Conservation (phyloP, 1,284 basidiomycete genomes). For the Golubevia pallescens region DNA sequence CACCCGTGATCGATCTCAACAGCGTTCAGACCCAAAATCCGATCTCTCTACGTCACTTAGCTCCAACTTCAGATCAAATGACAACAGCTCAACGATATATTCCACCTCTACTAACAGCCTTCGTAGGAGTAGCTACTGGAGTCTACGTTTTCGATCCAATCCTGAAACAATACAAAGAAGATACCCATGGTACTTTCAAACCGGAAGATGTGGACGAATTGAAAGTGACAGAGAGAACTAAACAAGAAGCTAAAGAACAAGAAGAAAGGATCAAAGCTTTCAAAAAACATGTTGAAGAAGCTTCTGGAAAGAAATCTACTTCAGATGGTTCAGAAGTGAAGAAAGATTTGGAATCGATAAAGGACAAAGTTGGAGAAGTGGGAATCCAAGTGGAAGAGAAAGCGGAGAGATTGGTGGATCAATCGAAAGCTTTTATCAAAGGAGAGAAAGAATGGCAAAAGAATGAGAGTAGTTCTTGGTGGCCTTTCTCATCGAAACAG, state of each 20-base stretch:
- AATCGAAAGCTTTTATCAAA: too few relatives aligned
- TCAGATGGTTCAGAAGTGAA: neutral
- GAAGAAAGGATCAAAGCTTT: neutral
- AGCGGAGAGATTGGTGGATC: neutral
- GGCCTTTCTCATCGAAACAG: too few relatives aligned
- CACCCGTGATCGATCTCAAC: too few relatives aligned
- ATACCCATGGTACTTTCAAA: neutral
- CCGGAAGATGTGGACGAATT: neutral
- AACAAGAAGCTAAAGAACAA: conserved; percentile 4
- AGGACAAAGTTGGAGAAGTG: neutral
- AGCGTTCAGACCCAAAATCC: too few relatives aligned
- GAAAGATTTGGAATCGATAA: neutral
- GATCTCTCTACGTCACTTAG: too few relatives aligned
- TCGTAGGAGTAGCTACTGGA: neutral
- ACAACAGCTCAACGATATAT: neutral
- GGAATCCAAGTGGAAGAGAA: neutral
- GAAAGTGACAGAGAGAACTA: neutral
- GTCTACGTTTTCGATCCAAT: too few relatives aligned
- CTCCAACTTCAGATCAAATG: too few relatives aligned
- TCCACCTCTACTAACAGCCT: neutral
- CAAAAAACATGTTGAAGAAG: neutral
- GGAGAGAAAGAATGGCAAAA: too few relatives aligned
- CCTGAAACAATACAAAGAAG: too few relatives aligned
- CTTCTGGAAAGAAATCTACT: neutral
- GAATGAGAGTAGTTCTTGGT: too few relatives aligned